Conservation (phyloP, 2,329 filamentous ascomycete species). For the Nemania sp. region DNA sequence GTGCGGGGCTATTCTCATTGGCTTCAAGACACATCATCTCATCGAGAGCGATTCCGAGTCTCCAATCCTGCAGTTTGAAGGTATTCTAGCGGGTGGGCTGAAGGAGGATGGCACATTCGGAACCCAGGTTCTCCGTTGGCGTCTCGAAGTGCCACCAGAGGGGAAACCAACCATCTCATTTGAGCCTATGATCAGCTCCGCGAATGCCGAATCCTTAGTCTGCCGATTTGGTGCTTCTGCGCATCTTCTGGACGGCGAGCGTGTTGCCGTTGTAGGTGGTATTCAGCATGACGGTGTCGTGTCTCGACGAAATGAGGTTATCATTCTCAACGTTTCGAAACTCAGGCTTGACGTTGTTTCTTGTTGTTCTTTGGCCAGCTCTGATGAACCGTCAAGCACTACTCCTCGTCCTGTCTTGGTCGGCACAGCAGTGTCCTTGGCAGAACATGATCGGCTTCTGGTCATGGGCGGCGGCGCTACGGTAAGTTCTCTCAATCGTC, state of each 20-base stretch:
- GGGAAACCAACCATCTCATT: conserved; percentile 41
- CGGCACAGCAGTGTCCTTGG: conserved; percentile 63
- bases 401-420: conserved; percentile 67
- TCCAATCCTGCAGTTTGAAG: conserved; percentile 48
- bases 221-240: conserved; percentile 51
- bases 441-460: conserved; percentile 56
- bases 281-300: conserved; percentile 49
- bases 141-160: conserved; percentile 41
- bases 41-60: conserved; percentile 18
- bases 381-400: not conserved
- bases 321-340: conserved; percentile 44
- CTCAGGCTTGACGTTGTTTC: conserved; percentile 37
- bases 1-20: conserved; percentile 51
- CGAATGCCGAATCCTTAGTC: conserved; percentile 24
- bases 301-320: conserved; percentile 56
- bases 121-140: conserved; percentile 69
- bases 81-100: conserved; percentile 76
- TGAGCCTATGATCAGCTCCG: conserved; percentile 21
- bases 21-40: conserved; percentile 35
- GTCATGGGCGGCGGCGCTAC: conserved; percentile 81
- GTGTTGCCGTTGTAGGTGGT: conserved; percentile 50
- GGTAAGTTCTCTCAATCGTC: conserved; percentile 5
- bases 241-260: conserved; percentile 35
- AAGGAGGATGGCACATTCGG: conserved; percentile 64
- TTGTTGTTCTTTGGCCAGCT: conserved; percentile 17